These are phyloP conservation scores for Pluteus cervinus DNA, from an alignment of 768 basidiomycete genomes.

Conservation along the genomic window DNA sequence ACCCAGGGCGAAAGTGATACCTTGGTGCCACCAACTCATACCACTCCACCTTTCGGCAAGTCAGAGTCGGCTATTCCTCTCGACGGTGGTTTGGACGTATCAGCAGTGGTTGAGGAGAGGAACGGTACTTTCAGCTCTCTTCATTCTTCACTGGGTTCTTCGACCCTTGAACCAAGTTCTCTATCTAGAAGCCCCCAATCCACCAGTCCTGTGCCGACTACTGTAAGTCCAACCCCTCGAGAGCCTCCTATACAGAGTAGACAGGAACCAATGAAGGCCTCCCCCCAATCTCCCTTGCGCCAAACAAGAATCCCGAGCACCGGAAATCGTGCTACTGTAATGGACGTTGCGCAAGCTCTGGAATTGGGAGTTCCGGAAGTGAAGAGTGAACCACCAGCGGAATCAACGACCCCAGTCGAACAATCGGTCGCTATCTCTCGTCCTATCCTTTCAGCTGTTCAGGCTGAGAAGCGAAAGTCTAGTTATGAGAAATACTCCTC, in stretches of 20 bases:
- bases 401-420: neutral
- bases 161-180: too few species aligned
- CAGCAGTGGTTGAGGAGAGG: too few species aligned
- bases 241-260: slow-evolving; percentile 2
- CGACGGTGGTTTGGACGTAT: too few species aligned
- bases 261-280: slow-evolving; percentile 14
- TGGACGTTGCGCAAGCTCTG: slow-evolving; percentile 72
- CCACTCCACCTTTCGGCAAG: too few species aligned
- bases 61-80: too few species aligned
- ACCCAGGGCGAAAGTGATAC: slow-evolving; percentile 3
- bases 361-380: slow-evolving; percentile 11
- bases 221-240: too few species aligned
- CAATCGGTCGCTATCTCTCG: slow-evolving; percentile 15
- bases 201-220: too few species aligned
- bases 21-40: neutral
- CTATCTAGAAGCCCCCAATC: too few species aligned
- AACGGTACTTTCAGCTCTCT: too few species aligned
- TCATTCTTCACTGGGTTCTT: too few species aligned
- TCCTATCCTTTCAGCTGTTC: slow-evolving; percentile 18
- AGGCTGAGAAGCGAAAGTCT: slow-evolving; percentile 54
- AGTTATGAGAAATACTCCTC: slow-evolving; percentile 65
- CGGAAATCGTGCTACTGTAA: slow-evolving; percentile 64
- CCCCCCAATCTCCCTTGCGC: slow-evolving; percentile 29
- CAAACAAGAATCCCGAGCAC: slow-evolving; percentile 60
- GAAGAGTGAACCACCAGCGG: neutral